phyloP scores from a whole-genome alignment of 495 filamentous ascomycete genomes.

The Penicillium riverlandense region DNA sequence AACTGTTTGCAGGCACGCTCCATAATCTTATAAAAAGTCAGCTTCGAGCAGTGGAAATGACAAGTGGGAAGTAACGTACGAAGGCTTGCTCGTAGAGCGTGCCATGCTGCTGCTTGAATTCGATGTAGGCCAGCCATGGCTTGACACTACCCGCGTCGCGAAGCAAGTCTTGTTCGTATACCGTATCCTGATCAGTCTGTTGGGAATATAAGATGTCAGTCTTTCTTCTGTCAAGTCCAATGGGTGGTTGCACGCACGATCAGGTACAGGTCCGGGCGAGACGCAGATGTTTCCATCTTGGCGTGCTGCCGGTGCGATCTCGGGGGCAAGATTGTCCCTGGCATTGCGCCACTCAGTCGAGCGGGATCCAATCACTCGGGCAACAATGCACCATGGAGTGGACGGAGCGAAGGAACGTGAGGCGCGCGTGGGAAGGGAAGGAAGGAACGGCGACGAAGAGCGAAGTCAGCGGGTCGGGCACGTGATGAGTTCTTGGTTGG shows the following conservation, averaged over 20 bases:
- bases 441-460: slow-evolving; percentile 12
- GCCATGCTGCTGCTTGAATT: slow-evolving; percentile 84
- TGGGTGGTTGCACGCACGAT: slow-evolving; percentile 51
- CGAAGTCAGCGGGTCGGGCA: slow-evolving; percentile 22
- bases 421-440: slow-evolving; percentile 21
- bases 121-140: slow-evolving; percentile 93
- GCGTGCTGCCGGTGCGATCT: slow-evolving; percentile 46
- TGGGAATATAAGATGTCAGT: slow-evolving; percentile 7
- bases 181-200: slow-evolving; percentile 76
- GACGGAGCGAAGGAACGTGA: slow-evolving; percentile 17
- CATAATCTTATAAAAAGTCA: slow-evolving; percentile 40
- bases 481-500: slow-evolving; percentile 21
- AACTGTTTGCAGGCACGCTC: slow-evolving; percentile 86
- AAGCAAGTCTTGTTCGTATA: slow-evolving; percentile 94
- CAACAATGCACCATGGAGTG: slow-evolving; percentile 20
- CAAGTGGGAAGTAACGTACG: slow-evolving; percentile 35
- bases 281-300: slow-evolving; percentile 39
- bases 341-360: slow-evolving; percentile 47
- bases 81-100: slow-evolving; percentile 87
- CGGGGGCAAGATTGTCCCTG: slow-evolving; percentile 54
- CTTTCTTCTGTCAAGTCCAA: slow-evolving; percentile 1
- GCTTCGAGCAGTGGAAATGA: background rate
- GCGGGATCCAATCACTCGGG: slow-evolving; percentile 32
- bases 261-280: slow-evolving; percentile 60
- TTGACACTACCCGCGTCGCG: slow-evolving; percentile 81